phyloP scores from a whole-genome alignment of 257 asterid genomes.

The Prunella vulgaris region DNA sequence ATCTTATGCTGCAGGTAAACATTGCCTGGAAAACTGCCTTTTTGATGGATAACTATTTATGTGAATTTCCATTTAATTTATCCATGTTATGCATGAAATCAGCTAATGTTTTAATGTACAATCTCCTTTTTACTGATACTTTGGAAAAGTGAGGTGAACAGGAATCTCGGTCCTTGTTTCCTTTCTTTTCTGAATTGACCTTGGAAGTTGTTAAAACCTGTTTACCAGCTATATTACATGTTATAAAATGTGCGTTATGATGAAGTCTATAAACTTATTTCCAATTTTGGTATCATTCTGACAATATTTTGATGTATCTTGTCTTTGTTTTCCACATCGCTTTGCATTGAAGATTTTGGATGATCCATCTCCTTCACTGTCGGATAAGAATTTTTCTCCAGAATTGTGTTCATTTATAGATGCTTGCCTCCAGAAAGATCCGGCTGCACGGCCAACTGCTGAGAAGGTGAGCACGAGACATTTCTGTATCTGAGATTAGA shows the following conservation, averaged over 20 bases:
- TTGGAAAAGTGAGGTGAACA: not conserved
- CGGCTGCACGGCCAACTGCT: conserved; percentile 82
- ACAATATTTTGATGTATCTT: conserved; percentile 8
- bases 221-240: not conserved
- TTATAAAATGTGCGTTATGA: not conserved
- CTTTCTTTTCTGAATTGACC: not conserved
- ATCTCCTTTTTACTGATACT: not conserved
- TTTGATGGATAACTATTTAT: not conserved
- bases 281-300: conserved; percentile 17
- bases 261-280: not conserved
- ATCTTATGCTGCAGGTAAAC: conserved; percentile 94
- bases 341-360: conserved; percentile 65
- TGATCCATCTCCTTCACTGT: conserved; percentile 94
- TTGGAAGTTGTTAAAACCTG: not conserved
- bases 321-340: conserved; percentile 12
- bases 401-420: conserved; percentile 86
- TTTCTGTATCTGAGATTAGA: conserved; percentile 13
- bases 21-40: not conserved
- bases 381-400: conserved; percentile 56
- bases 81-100: not conserved
- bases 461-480: conserved; percentile 66
- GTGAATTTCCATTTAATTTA: conserved; percentile 1
- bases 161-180: conserved; percentile 1
- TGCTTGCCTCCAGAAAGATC: conserved; percentile 85
- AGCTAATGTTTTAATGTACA: not conserved